Conservation (phyloP, 108 stramenopile species). For the Skeletonema potamos region DNA sequence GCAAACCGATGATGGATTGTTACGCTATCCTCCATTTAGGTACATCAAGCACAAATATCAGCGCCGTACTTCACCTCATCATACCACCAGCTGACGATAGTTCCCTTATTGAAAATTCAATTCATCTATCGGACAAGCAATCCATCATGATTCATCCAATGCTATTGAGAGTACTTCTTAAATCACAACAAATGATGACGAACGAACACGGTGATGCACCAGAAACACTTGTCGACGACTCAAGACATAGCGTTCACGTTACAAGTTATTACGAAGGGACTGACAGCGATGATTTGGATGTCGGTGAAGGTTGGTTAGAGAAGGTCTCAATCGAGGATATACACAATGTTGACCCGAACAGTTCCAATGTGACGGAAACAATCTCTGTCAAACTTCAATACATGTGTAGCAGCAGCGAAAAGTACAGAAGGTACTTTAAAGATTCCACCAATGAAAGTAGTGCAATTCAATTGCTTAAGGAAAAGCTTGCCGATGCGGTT, state of each 20-base stretch:
- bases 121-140: neutral
- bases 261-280: neutral
- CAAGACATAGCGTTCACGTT: neutral
- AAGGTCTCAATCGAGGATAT: neutral
- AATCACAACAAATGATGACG: neutral
- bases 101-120: neutral
- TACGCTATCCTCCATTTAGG: neutral
- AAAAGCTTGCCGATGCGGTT: conserved; percentile 6
- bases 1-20: neutral
- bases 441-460: neutral
- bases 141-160: conserved; percentile 3
- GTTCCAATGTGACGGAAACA: neutral
- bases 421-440: conserved; percentile 1
- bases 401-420: conserved; percentile 17
- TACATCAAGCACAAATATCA: neutral
- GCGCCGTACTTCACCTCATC: neutral
- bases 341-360: neutral
- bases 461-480: neutral
- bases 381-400: conserved; percentile 4
- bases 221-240: neutral
- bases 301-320: neutral
- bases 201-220: neutral
- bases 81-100: neutral
- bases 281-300: neutral
- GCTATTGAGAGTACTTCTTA: conserved; percentile 1